phyloP scores from a whole-genome alignment of 2,329 filamentous ascomycete species.

The Cryphonectria parasitica region DNA sequence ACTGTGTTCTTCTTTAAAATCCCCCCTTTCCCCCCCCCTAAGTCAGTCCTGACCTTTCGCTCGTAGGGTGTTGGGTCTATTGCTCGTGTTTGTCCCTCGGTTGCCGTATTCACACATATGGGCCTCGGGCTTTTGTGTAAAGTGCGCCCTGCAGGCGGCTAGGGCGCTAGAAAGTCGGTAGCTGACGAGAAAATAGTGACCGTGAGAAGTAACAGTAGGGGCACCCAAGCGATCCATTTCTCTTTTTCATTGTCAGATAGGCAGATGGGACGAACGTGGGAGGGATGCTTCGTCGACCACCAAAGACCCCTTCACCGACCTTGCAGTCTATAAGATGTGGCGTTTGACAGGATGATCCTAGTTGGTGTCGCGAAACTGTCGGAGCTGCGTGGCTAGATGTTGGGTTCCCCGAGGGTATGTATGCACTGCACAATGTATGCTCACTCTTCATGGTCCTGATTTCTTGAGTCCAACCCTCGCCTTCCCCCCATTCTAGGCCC shows the following conservation, averaged over 20 bases:
- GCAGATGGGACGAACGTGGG: neutral
- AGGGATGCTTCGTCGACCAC: neutral
- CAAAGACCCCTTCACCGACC: neutral
- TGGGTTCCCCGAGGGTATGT: neutral
- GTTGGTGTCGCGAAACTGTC: neutral
- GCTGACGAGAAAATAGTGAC: neutral
- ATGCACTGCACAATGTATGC: no score
- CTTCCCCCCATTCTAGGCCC: neutral
- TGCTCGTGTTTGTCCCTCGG: neutral
- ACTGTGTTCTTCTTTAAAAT: neutral
- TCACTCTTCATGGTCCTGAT: no score
- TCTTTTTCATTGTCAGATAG: neutral
- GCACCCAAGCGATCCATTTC: neutral
- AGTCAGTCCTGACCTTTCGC: neutral
- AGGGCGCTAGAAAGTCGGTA: neutral
- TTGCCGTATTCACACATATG: no score
- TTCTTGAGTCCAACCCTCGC: no score
- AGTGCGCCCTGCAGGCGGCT: neutral
- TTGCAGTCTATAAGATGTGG: neutral
- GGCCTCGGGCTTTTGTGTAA: neutral
- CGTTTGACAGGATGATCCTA: neutral
- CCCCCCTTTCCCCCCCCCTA: no score
- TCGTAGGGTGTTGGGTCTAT: neutral
- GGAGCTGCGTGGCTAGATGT: neutral
- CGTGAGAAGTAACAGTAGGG: neutral